Conservation (phyloP, 2,329 filamentous ascomycete species). For the Moelleriella libera region DNA sequence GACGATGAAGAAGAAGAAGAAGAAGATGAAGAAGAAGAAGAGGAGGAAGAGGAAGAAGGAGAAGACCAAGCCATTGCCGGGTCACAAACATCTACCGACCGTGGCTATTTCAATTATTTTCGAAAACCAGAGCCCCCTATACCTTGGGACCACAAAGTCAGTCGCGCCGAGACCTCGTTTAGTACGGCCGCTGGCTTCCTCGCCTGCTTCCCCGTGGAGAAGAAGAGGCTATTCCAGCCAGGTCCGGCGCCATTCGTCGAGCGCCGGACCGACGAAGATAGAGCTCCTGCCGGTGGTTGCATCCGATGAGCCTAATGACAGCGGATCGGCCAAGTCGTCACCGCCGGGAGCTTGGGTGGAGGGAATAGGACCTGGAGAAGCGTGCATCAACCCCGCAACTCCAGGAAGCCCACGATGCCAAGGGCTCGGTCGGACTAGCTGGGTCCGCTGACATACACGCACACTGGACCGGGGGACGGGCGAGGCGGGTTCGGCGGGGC, state of each 20-base stretch:
- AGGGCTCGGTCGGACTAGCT: background rate
- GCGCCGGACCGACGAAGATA: constrained; percentile 4
- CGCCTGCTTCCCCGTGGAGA: constrained; percentile 1
- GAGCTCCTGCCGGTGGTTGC: background rate
- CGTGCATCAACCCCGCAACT: background rate
- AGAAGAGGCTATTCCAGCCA: background rate
- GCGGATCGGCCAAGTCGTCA: background rate
- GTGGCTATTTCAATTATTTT: background rate
- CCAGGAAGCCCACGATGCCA: background rate
- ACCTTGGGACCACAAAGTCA: background rate
- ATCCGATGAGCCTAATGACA: background rate
- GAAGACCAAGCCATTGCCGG: too few relatives aligned
- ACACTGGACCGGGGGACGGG: too few relatives aligned
- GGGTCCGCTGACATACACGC: too few relatives aligned
- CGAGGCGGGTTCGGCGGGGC: background rate
- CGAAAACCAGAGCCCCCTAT: too few relatives aligned
- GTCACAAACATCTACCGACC: background rate
- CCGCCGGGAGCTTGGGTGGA: too few relatives aligned
- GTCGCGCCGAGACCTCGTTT: background rate
- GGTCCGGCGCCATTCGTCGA: constrained; percentile 1
- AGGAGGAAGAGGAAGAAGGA: too few relatives aligned
- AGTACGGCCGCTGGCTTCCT: background rate
- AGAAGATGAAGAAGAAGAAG: too few relatives aligned
- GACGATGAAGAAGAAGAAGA: too few relatives aligned
- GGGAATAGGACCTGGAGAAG: background rate